Conservation (phyloP, 148 eudicot species). For the Linanthus parryae region DNA sequence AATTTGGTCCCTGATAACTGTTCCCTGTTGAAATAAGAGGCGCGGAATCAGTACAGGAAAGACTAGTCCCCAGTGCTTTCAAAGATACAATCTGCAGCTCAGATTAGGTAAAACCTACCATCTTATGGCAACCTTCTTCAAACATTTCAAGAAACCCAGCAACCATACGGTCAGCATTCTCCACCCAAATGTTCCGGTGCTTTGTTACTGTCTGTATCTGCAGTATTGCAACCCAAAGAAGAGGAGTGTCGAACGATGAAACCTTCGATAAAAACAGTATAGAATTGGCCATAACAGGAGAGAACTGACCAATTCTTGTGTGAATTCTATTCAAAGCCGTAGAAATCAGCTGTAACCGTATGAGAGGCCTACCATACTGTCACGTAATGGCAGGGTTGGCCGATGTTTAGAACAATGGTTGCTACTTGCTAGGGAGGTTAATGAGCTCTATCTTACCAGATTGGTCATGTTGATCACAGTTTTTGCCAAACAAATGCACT, state of each 20-base stretch:
- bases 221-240: slow-evolving; percentile 5
- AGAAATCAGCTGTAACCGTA: too few relatives aligned
- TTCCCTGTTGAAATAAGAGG: slow-evolving; percentile 37
- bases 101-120: slow-evolving; percentile 28
- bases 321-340: too few relatives aligned
- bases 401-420: too few relatives aligned
- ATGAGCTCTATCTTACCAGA: too few relatives aligned
- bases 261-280: too few relatives aligned
- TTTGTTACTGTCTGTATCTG: slow-evolving; percentile 59
- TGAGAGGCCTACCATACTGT: too few relatives aligned
- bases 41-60: neutral
- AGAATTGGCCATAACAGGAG: too few relatives aligned
- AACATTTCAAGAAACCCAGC: slow-evolving; percentile 98
- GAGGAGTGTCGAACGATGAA: neutral
- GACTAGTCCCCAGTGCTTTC: neutral
- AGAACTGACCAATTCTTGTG: too few relatives aligned
- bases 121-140: slow-evolving; percentile 95
- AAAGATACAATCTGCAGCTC: neutral
- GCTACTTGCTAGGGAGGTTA: too few relatives aligned
- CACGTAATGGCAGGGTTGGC: too few relatives aligned
- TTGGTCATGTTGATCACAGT: too few relatives aligned
- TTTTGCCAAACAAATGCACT: too few relatives aligned
- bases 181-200: slow-evolving; percentile 79
- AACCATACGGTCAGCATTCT: slow-evolving; percentile 83
- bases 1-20: slow-evolving; percentile 61